phyloP scores from a whole-genome alignment of 139 green algal species.

The Monoraphidium neglectum region DNA sequence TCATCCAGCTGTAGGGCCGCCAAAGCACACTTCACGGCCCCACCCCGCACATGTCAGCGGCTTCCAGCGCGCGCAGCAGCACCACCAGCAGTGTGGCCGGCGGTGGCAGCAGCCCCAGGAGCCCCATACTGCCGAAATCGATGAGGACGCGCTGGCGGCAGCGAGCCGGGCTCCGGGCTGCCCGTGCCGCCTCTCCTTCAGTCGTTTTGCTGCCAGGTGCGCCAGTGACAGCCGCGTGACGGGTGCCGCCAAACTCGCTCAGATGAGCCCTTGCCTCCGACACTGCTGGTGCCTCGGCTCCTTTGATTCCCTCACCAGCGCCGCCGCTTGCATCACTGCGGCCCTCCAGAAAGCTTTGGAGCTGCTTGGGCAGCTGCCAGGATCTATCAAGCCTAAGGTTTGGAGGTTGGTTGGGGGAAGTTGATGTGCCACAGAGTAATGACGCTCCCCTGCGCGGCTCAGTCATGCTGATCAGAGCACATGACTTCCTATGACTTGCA shows the following conservation, averaged over 20 bases:
- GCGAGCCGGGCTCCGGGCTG: not conserved
- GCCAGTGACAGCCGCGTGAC: not conserved
- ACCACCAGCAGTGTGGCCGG: slow-evolving; percentile 34
- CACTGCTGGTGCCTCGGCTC: not conserved
- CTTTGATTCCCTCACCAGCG: not conserved
- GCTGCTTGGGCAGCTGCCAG: no score
- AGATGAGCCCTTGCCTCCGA: not conserved
- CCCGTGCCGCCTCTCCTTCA: not conserved
- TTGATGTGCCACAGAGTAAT: not conserved
- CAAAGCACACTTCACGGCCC: no score
- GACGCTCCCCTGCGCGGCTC: not conserved
- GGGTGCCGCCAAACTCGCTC: no score
- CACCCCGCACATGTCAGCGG: not conserved
- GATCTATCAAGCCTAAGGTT: no score
- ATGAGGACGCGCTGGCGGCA: slow-evolving; percentile 20
- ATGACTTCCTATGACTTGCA: no score
- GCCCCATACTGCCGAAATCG: slow-evolving; percentile 64
- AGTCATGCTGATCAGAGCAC: slow-evolving; percentile 1
- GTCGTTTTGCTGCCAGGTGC: not conserved
- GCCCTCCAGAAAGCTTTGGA: no score
- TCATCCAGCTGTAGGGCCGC: no score
- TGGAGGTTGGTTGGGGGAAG: not conserved
- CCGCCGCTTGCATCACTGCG: not conserved
- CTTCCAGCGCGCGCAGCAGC: slow-evolving; percentile 33
- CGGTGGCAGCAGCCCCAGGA: slow-evolving; percentile 56